Conservation (phyloP, 805 yeast genomes). For the Scheffersomyces coipomensis region DNA sequence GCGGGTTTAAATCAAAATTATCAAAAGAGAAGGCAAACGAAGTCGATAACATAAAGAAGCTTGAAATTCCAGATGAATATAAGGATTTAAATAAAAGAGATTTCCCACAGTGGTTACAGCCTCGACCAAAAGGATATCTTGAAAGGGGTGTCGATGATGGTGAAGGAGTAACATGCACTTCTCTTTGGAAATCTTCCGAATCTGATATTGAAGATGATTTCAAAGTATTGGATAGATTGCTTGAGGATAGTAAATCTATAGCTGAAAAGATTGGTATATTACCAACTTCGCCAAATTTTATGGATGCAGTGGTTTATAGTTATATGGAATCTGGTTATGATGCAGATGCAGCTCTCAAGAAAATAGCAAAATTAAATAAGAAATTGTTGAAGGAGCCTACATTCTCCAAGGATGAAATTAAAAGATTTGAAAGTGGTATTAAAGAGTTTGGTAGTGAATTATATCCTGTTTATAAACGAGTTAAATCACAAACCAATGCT, state of each 20-base stretch:
- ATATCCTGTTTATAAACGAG: constrained; percentile 66
- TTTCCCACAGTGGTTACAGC: constrained; percentile 75
- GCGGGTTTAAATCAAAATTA: constrained; percentile 12
- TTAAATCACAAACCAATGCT: constrained; percentile 69
- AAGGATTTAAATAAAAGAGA: constrained; percentile 40
- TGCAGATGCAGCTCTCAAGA: constrained; percentile 44
- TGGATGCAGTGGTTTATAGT: constrained; percentile 66
- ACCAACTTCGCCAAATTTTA: constrained; percentile 74
- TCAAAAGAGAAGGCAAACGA: constrained; percentile 15
- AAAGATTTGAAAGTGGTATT: constrained; percentile 73
- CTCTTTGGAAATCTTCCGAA: constrained; percentile 62
- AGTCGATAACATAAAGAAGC: constrained; percentile 19
- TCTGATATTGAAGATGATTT: constrained; percentile 25
- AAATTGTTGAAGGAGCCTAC: constrained; percentile 74
- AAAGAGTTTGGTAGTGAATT: constrained; percentile 73
- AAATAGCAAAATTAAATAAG: constrained; percentile 50
- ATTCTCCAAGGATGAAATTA: constrained; percentile 59
- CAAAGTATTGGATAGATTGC: constrained; percentile 48
- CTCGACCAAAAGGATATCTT: constrained; percentile 74
- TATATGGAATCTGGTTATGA: constrained; percentile 55
- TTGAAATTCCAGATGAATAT: constrained; percentile 50
- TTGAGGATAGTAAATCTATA: constrained; percentile 51
- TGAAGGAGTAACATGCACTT: constrained; percentile 48
- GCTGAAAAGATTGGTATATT: constrained; percentile 56
- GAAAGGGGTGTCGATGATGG: constrained; percentile 78